These are phyloP conservation scores for Zygotorulaspora danielsina DNA, from an alignment of 805 yeast genomes.

Conservation along the genomic window DNA sequence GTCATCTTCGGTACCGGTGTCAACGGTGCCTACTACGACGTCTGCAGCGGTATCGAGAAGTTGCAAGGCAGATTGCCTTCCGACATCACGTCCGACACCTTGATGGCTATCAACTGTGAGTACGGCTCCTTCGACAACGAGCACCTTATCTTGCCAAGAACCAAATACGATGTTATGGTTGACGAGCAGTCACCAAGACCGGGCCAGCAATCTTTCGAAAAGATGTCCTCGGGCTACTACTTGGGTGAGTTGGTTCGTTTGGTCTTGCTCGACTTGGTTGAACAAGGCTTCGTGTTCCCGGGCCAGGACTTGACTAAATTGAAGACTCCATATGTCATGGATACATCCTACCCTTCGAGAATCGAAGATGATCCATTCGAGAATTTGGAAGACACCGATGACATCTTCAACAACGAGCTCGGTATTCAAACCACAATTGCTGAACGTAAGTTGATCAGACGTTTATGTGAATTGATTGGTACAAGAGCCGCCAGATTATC, in stretches of 20 bases:
- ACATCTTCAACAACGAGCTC: slow-evolving; percentile 56
- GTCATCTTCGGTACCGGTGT: slow-evolving; percentile 96
- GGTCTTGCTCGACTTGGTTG: slow-evolving; percentile 66
- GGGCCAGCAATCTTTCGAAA: slow-evolving; percentile 91
- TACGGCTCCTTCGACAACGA: slow-evolving; percentile 97
- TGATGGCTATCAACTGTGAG: slow-evolving; percentile 97
- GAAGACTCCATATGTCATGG: slow-evolving; percentile 65
- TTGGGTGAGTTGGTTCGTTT: slow-evolving; percentile 88
- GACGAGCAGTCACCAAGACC: slow-evolving; percentile 92
- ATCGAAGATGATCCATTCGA: slow-evolving; percentile 88
- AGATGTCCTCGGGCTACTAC: slow-evolving; percentile 96
- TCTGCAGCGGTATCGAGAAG: slow-evolving; percentile 69
- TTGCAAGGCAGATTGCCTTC: slow-evolving; percentile 62
- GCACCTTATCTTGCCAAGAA: slow-evolving; percentile 78
- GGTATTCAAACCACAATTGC: slow-evolving; percentile 61
- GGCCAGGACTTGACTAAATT: slow-evolving; percentile 64
- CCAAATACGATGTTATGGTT: slow-evolving; percentile 75
- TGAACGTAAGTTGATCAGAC: slow-evolving; percentile 79
- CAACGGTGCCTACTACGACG: slow-evolving; percentile 93
- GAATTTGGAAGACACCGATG: slow-evolving; percentile 70
- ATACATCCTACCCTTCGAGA: slow-evolving; percentile 81
- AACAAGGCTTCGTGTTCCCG: slow-evolving; percentile 61
- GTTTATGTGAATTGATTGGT: slow-evolving; percentile 81
- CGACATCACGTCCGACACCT: slow-evolving; percentile 59
- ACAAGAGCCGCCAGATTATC: slow-evolving; percentile 90